Evolutionary conservation across 1,284 basidiomycete genomes (phyloP), one percentile per base, ranked within the genome.

Genomic region (Austroboletus rostrupii): DNA sequence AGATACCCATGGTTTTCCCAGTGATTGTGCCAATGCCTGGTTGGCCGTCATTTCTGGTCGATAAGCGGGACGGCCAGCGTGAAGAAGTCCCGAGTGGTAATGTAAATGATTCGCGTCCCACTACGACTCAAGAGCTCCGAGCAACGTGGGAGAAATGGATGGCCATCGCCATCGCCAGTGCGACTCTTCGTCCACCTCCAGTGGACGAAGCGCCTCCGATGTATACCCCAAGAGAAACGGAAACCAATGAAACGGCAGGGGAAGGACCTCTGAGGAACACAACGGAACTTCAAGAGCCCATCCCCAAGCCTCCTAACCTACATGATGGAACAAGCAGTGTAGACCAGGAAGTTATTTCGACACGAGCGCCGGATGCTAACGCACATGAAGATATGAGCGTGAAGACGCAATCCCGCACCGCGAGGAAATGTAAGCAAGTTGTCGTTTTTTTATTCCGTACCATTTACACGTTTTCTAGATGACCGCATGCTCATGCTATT

Each of bases 401-500:
- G 55, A 74, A 74, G 42, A 76, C 75, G 49, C 77, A 77, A 61
- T 65, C 73, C 9, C 73, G 76, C 48, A 77, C 80, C 62, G 61
- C 76, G 47, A 78, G 85, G 73, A 88, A 89, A 73, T 82, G 88
- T 90, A 66, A 68, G 85, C 73, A 57, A 17, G 31, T 39, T 45
- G 39, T 28, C 42, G 41, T 28, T 7, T 39, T 23, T 36, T 3
- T 33, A 4, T 21, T 7, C 0, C 5, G 6, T 31, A 14, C 5
- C 45, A 7, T 17, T 65, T 28, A 61, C 46, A 19, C 10, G 11
- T 39, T 35, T 11, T 58, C 21, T 61, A 91, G 92, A 90, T 69
- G 93, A 97, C 68, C 84, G 85, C 43, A 97, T 97, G 94, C 80
- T 97, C 43, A 70, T 94, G 45, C 71, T 91, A 50, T 97, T 97